Evolutionary conservation across 495 filamentous ascomycete genomes (phyloP), one percentile per base, ranked within the genome.

Genomic region (Hypoxylon lienhwacheense): DNA sequence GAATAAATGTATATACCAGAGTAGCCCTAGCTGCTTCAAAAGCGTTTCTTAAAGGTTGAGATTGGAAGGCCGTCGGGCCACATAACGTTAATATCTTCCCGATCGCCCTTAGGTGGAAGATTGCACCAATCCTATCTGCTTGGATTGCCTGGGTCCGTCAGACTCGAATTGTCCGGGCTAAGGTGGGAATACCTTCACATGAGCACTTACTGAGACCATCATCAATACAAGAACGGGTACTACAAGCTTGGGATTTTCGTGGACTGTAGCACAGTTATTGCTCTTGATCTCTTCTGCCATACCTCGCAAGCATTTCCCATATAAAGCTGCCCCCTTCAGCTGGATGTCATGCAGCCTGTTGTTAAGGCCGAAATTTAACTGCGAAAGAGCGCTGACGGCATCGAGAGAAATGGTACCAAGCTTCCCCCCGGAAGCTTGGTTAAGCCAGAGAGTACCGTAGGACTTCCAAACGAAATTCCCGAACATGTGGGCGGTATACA

Each of bases 181-280:
- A 4, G 21, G 8, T 7, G 0, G 21, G 8, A 19, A n/a, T 32
- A 17, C 10, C 12, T 11, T 33, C 4, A 22, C 11, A 12, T 24
- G 19, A 32, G 8, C 15, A 39, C 46, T 52, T 55, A 61, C 57
- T 16, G 57, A 61, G 14, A 61, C 55, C 60, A 63, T 63, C 49
- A 63, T 51, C 10, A 63, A 31, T 4, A 63, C 55, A 2, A 63
- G 55, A 22, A 63, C 60, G 20, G 60, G 60, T 15, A 60, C 60
- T 17, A 63, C 21, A n/a, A 63, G 34, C 35, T 28, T 46, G 26
- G 34, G 50, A 6, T 32, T 59, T 11, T 53, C 45, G 5, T 43
- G 40, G 16, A 17, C 45, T 11, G 33, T 39, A 4, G 41, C 34
- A n/a, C n/a, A n/a, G 4, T 17, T 29, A 34, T 55, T 46, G 19